Evolutionary conservation across 2,329 filamentous ascomycete genomes (phyloP), one percentile per base, ranked within the genome.

Genomic region (Botrytis squamosa): DNA sequence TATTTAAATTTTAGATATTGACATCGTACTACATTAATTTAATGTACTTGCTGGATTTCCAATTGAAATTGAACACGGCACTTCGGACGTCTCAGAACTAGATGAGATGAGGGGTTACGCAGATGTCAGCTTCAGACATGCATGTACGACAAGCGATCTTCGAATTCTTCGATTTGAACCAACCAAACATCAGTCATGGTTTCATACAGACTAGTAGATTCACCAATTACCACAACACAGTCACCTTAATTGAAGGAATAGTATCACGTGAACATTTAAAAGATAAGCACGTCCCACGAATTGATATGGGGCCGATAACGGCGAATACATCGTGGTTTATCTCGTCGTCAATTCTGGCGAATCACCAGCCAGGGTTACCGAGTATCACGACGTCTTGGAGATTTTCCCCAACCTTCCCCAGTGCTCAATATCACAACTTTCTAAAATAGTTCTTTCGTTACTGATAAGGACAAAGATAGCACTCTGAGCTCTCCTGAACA

Each of bases 321-420:
- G 64, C 64, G 49, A 36, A 33, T 6, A 36, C 33, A 16, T 33
- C 12, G 12, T 40, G 44, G 22, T 38, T 46, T 38, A 38, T 38
- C 64, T 67, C 64, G 22, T 67, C 44, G 64, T 55, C 44, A 52
- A 66, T 66, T 66, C 64, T 66, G 20, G 33, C 64, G 22, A 66
- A 52, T 52, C 44, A 66, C 14, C 4, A 16, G 29, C 44, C 8
- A 7, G 46, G 36, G 29, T n/a, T 66, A 14, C 44, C 64, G 64
- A 66, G 29, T 52, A 52, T 66, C 29, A 66, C 33, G n/a, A 66
- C 14, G 18, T 25, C 12, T 66, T 44, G 44, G 29, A n/a, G 25
- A 52, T 66, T 36, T 52, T n/a, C 33, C 64, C 64, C 64, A 66
- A 36, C 29, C 12, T 66, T 66, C 44, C 44, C 44, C 64, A 49